Percentiles rank a stretch among this genome's conserved stretches.
Evolutionary conservation across 2,329 filamentous ascomycete genomes (phyloP).

Genomic region (Cercospora sp.): DNA sequence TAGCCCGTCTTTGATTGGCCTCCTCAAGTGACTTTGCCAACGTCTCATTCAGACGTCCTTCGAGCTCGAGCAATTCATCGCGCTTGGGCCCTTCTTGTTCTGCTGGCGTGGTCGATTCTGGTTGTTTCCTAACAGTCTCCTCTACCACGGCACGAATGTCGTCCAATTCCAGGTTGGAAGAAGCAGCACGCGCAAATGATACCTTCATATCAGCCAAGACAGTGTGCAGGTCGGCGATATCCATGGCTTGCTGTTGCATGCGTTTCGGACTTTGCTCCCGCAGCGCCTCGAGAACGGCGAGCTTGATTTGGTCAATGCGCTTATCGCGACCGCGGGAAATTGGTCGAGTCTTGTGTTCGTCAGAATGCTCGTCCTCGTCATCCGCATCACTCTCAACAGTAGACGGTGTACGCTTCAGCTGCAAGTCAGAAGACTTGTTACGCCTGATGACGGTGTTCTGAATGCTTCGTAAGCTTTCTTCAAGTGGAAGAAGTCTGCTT

Average conservation of each 20-base stretch:
- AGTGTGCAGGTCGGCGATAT: constrained; percentile 47
- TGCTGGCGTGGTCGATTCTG: constrained; percentile 32
- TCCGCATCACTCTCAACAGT: constrained; percentile 84
- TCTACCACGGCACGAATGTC: constrained; percentile 43
- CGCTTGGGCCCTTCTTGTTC: constrained; percentile 32
- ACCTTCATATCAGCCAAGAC: constrained; percentile 51
- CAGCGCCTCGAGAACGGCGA: constrained; percentile 63
- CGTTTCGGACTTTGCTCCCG: constrained; percentile 37
- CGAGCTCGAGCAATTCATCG: constrained; percentile 32
- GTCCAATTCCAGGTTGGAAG: constrained; percentile 47
- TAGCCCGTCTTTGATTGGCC: constrained; percentile 39
- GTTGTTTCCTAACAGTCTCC: constrained; percentile 37
- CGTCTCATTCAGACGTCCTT: constrained; percentile 38
- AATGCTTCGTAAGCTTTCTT: constrained; percentile 74
- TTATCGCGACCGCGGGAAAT: constrained; percentile 77
- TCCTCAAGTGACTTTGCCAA: constrained; percentile 43
- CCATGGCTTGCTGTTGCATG: constrained; percentile 31
- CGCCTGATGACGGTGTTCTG: constrained; percentile 53
- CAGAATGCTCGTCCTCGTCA: constrained; percentile 69
- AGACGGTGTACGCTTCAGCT: constrained; percentile 43
- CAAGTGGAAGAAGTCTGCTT: constrained; percentile 74
- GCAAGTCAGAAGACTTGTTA: constrained; percentile 58
- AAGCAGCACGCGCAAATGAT: constrained; percentile 49
- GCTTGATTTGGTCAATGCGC: constrained; percentile 74
- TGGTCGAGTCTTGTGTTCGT: constrained; percentile 65